Evolutionary conservation across 2,329 filamentous ascomycete species (phyloP).

Genomic region (Epichloe hybrida): DNA sequence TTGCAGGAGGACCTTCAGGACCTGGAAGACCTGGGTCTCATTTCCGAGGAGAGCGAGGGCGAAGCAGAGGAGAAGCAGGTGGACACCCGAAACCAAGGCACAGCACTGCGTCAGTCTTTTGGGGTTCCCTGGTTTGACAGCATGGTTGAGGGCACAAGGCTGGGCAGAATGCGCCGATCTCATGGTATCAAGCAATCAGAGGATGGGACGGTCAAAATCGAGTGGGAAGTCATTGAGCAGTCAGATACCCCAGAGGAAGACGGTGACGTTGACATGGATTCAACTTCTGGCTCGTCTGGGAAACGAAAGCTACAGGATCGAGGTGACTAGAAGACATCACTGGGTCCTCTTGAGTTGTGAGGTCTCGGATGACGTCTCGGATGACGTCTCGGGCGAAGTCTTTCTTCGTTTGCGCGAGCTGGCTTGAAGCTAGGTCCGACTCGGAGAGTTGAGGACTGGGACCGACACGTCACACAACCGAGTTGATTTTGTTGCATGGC

Average conservation of each 20-base stretch:
- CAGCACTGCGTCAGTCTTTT: constrained; percentile 40
- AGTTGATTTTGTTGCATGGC: neutral
- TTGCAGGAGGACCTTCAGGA: constrained; percentile 54
- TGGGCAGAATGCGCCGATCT: constrained; percentile 55
- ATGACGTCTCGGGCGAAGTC: no score
- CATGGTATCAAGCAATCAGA: constrained; percentile 38
- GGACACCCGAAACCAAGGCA: constrained; percentile 12
- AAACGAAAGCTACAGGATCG: constrained; percentile 41
- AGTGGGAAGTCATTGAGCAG: constrained; percentile 80
- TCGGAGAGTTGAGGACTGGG: neutral
- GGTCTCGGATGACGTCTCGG: neutral
- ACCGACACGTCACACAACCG: neutral
- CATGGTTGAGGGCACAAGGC: constrained; percentile 60
- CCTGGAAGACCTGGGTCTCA: constrained; percentile 61
- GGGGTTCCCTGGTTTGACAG: constrained; percentile 78
- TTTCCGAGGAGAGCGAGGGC: constrained; percentile 34
- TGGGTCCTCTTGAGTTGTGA: neutral
- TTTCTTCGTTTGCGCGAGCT: neutral
- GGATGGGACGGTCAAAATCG: constrained; percentile 54
- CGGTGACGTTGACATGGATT: constrained; percentile 23
- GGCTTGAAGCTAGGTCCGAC: neutral
- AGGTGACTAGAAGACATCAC: constrained; percentile 15
- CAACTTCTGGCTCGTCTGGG: constrained; percentile 19
- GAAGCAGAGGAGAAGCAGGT: constrained; percentile 12
- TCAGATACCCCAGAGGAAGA: constrained; percentile 26